Conservation (phyloP, 1,284 basidiomycete species). For the Leccinum pachyderme region DNA sequence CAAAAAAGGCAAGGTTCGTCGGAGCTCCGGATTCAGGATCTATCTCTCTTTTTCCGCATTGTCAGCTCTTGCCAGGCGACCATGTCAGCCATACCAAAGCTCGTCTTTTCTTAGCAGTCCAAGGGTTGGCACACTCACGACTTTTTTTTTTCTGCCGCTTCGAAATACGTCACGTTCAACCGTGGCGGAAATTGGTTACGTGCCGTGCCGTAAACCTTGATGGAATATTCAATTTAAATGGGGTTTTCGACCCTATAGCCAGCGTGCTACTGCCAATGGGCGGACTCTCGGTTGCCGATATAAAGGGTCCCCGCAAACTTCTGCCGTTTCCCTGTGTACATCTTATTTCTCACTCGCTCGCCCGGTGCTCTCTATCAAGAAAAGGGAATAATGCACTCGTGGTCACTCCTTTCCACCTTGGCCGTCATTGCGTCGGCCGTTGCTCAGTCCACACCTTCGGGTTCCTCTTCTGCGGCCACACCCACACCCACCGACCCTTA, state of each 20-base stretch:
- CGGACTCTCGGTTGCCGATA: constrained; percentile 5
- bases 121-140: too few species aligned
- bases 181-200: background rate
- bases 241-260: constrained; percentile 10
- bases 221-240: background rate
- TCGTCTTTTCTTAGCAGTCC: too few species aligned
- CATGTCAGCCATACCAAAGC: too few species aligned
- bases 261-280: background rate
- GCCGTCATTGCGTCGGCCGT: constrained; percentile 19
- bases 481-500: constrained; percentile 31
- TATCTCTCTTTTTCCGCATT: background rate
- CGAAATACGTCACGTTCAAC: background rate
- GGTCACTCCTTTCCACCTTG: constrained; percentile 30
- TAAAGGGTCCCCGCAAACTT: constrained; percentile 19
- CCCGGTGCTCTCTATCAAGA: constrained; percentile 14
- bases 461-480: constrained; percentile 20
- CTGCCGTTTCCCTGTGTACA: constrained; percentile 15
- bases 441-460: constrained; percentile 24
- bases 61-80: background rate
- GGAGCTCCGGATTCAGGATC: background rate
- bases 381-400: constrained; percentile 21
- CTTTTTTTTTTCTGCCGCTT: background rate
- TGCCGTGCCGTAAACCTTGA: constrained; percentile 14
- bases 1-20: background rate
- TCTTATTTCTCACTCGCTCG: constrained; percentile 13